Evolutionary conservation across 2,329 filamentous ascomycete genomes (phyloP), one percentile per base, ranked within the genome.

Genomic region (Fusarium abutilonis): DNA sequence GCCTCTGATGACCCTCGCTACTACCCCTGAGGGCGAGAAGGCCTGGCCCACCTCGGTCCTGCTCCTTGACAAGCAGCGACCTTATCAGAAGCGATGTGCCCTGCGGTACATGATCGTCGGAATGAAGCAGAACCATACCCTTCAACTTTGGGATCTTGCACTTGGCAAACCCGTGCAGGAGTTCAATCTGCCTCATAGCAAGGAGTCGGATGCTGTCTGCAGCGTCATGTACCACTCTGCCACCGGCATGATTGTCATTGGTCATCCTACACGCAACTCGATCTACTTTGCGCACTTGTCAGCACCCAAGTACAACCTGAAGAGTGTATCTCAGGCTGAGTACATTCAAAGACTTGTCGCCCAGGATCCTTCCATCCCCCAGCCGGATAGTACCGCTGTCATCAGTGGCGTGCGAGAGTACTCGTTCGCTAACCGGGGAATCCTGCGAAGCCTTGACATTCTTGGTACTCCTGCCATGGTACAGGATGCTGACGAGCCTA

Each of bases 111-210:
- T 99, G 80, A 89, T 99, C 74, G 92, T 99, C 62, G 95, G 95
- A 70, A 92, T 98, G 86, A 97, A 98, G 81, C 95, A 99, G 77
- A 99, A 99, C 77, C 95, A 99, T 79, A 96, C 94, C 52, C 86
- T 99, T 61, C 96, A 99, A 81, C 86, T 99, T 40, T 99, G 95
- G 96, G 95, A 99, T 80, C 88, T 99, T 72, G 93, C 91, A 38
- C 88, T 99, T 31, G 91, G 90, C 67, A 97, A 97, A 78, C 92
- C 93, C 28, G 95, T 99, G 34, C 94, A 99, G 75, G 95, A 99
- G 79, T 89, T 99, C 75, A 95, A 97, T 75, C 87, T 99, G 53
- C 95, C 95, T 1, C 94, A 99, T 74, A 91, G 91, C 78, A 96
- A 95, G 73, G 94, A 98, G 75, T 96, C 92, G 4, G 94, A 97